Conservation (phyloP, 768 basidiomycete species). For the Amanita phalloides region DNA sequence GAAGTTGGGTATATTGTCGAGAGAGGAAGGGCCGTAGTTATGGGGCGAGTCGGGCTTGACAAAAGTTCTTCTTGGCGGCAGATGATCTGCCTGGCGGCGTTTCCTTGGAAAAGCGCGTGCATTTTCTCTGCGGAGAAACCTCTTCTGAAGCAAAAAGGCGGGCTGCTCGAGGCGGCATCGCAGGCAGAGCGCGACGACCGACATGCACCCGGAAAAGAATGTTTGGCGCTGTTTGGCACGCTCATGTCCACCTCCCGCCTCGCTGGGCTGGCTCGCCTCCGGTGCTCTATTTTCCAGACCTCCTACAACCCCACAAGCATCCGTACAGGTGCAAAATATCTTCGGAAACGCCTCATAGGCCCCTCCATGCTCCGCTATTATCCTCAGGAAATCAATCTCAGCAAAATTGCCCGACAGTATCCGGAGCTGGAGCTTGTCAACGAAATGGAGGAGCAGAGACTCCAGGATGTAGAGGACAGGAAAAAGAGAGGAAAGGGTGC, state of each 20-base stretch:
- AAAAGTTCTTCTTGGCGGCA: background rate
- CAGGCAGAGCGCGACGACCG: background rate
- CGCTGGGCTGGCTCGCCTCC: slow-evolving; percentile 50
- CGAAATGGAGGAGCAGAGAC: slow-evolving; percentile 53
- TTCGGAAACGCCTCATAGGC: slow-evolving; percentile 71
- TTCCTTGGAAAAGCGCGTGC: background rate
- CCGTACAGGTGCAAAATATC: slow-evolving; percentile 89
- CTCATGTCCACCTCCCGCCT: slow-evolving; percentile 37
- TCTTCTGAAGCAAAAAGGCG: background rate
- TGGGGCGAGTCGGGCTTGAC: background rate
- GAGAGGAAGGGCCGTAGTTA: background rate
- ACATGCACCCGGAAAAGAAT: background rate
- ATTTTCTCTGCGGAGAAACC: background rate
- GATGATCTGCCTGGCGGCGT: background rate
- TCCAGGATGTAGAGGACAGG: slow-evolving; percentile 56
- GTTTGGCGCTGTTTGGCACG: background rate
- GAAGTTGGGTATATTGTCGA: slow-evolving; percentile 17
- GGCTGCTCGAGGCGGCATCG: slow-evolving; percentile 3
- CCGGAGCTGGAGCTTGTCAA: slow-evolving; percentile 54
- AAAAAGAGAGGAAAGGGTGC: slow-evolving; percentile 75
- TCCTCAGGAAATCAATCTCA: slow-evolving; percentile 47
- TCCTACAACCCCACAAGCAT: slow-evolving; percentile 74
- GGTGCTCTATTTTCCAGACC: slow-evolving; percentile 75
- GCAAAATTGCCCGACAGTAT: slow-evolving; percentile 36
- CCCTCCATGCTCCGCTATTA: slow-evolving; percentile 85